A percentile compares a stretch with the other conserved stretches of the same genome.
These are phyloP conservation scores for Kitagawia praeruptora DNA, from an alignment of 129 eudicot species.

Conservation along the genomic window DNA sequence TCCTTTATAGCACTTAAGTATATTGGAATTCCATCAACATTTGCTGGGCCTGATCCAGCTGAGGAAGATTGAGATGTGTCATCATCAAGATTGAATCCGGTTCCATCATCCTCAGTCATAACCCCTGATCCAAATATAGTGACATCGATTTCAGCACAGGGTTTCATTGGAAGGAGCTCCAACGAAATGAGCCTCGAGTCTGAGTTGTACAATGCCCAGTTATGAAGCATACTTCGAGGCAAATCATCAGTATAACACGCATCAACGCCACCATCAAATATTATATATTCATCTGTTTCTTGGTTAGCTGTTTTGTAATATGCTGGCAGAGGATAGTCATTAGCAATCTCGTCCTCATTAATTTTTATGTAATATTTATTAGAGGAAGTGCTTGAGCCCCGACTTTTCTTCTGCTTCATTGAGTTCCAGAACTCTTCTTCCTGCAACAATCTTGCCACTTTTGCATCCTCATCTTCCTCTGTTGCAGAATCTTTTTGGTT, in stretches of 20 bases:
- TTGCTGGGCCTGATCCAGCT: conserved; percentile 31
- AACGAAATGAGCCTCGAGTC: conserved; percentile 83
- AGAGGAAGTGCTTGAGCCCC: conserved; percentile 27
- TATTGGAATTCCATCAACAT: conserved; percentile 75
- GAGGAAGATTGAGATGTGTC: conserved; percentile 45
- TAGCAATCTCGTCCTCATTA: conserved; percentile 73
- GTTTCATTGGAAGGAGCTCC: conserved; percentile 97
- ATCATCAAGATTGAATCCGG: conserved; percentile 67
- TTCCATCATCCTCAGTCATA: conserved; percentile 89
- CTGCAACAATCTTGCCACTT: conserved; percentile 57
- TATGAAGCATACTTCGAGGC: conserved; percentile 88
- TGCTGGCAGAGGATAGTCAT: conserved; percentile 72
- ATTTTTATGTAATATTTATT: conserved; percentile 52
- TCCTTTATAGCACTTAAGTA: conserved; percentile 91
- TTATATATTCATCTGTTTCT: conserved; percentile 63
- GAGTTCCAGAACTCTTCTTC: conserved; percentile 65
- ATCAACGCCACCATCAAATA: conserved; percentile 48
- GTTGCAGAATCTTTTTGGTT: conserved; percentile 20
- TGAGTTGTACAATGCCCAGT: conserved; percentile 91
- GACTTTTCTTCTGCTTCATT: conserved; percentile 38
- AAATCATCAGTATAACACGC: conserved; percentile 48
- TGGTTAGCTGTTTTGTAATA: conserved; percentile 52
- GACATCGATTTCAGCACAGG: conserved; percentile 95
- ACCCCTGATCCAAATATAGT: conserved; percentile 84
- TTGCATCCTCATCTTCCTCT: conserved; percentile 58